phyloP scores from a whole-genome alignment of 2,329 filamentous ascomycete genomes.

The Diaporthe vaccinii region DNA sequence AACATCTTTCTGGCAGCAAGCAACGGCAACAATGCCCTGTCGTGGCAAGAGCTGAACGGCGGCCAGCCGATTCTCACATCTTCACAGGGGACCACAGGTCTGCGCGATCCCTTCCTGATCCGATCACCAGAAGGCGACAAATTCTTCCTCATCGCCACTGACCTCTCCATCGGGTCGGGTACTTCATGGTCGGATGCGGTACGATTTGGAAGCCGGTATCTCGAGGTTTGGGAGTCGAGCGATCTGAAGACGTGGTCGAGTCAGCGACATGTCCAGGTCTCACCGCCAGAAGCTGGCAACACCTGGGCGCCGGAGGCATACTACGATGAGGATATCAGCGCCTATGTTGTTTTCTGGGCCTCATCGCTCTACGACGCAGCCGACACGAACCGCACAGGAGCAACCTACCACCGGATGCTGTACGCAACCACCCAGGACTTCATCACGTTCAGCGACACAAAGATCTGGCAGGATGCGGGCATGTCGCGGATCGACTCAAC shows the following conservation, averaged over 20 bases:
- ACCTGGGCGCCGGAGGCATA: constrained; percentile 58
- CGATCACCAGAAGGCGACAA: constrained; percentile 54
- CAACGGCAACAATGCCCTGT: constrained; percentile 57
- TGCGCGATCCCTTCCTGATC: constrained; percentile 58
- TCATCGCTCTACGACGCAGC: constrained; percentile 57
- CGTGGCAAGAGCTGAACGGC: constrained; percentile 56
- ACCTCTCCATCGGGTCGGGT: constrained; percentile 53
- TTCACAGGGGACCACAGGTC: constrained; percentile 54
- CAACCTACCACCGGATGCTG: constrained; percentile 66
- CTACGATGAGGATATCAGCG: constrained; percentile 51
- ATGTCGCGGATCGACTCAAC: constrained; percentile 67
- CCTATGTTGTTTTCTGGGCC: constrained; percentile 54
- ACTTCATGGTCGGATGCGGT: constrained; percentile 45
- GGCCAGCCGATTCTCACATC: constrained; percentile 54
- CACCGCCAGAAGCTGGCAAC: constrained; percentile 55
- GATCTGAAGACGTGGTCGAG: constrained; percentile 55
- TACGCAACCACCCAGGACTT: constrained; percentile 65
- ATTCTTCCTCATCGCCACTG: constrained; percentile 57
- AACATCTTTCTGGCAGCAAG: constrained; percentile 57
- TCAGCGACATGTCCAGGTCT: constrained; percentile 56
- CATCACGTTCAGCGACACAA: constrained; percentile 60
- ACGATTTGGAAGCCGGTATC: constrained; percentile 43
- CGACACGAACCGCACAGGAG: constrained; percentile 57
- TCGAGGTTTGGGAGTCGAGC: constrained; percentile 58
- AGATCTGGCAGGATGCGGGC: constrained; percentile 65